These are phyloP conservation scores for Lactifluus volemus DNA, from an alignment of 768 basidiomycete genomes.

Conservation along the genomic window DNA sequence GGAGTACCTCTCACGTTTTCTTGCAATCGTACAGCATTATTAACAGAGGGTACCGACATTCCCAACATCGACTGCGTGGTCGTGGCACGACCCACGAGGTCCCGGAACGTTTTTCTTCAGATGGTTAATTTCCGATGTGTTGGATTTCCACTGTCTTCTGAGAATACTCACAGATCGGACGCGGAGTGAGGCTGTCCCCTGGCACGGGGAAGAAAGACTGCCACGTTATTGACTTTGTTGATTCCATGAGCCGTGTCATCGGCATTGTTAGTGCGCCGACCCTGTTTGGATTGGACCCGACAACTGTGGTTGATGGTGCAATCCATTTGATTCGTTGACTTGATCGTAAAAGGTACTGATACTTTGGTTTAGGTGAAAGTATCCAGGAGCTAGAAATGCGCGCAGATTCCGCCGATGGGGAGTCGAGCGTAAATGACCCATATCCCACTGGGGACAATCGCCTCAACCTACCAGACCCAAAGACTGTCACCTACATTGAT, in stretches of 20 bases:
- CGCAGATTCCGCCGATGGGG: constrained; percentile 22
- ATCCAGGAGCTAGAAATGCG: constrained; percentile 40
- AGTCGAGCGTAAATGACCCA: constrained; percentile 13
- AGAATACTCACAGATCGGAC: constrained; percentile 58
- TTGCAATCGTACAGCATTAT: constrained; percentile 44
- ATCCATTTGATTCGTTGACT: not conserved
- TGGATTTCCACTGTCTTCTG: not conserved
- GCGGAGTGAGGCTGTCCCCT: constrained; percentile 84
- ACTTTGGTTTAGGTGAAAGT: constrained; percentile 38
- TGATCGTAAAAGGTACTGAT: not conserved
- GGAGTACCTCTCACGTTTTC: not conserved
- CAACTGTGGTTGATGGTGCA: constrained; percentile 55
- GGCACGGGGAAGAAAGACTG: constrained; percentile 76
- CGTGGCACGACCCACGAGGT: constrained; percentile 81
- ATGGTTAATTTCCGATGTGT: constrained; percentile 50
- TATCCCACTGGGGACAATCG: constrained; percentile 11
- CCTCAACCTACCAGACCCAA: constrained; percentile 41
- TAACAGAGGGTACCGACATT: constrained; percentile 93
- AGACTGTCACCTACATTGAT: constrained; percentile 63
- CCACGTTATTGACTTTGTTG: constrained; percentile 86
- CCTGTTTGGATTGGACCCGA: constrained; percentile 78
- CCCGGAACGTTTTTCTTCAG: constrained; percentile 82
- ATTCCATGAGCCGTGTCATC: constrained; percentile 54
- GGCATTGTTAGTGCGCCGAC: constrained; percentile 76
- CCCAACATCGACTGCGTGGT: constrained; percentile 91